phyloP scores from a whole-genome alignment of 495 filamentous ascomycete species.

The Podospora fimiseda region DNA sequence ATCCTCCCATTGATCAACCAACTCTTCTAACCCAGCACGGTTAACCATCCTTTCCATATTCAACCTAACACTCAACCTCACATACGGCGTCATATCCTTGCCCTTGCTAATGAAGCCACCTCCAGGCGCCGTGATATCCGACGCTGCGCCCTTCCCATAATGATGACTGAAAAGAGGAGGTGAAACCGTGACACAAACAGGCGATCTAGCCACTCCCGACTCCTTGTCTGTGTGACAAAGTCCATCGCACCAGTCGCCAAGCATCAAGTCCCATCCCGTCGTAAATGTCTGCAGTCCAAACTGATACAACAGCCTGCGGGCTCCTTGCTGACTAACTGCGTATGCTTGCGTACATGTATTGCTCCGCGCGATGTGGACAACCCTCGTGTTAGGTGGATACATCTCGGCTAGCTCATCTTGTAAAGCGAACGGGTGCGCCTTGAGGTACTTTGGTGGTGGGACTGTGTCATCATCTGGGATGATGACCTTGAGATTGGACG shows the following conservation, averaged over 20 bases:
- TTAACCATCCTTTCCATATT: conserved; percentile 35
- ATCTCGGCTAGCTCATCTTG: conserved; percentile 29
- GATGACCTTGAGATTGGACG: conserved; percentile 18
- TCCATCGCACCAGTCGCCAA: conserved; percentile 42
- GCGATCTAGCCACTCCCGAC: too few relatives aligned
- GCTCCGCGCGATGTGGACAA: conserved; percentile 35
- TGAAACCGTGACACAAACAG: conserved; percentile 39
- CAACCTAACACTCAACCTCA: conserved; percentile 37
- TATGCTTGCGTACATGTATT: conserved; percentile 43
- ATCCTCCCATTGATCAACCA: conserved; percentile 38
- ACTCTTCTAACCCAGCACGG: conserved; percentile 15
- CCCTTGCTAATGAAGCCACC: conserved; percentile 36
- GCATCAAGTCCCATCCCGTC: conserved; percentile 39
- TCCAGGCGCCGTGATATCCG: conserved; percentile 39
- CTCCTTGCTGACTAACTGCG: conserved; percentile 39
- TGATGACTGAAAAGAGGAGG: conserved; percentile 45
- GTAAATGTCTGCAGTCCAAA: conserved; percentile 33
- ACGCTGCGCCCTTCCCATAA: conserved; percentile 31
- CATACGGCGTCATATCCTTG: conserved; percentile 40
- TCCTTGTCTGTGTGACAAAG: conserved; percentile 3
- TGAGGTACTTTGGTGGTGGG: conserved; percentile 32
- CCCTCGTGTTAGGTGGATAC: conserved; percentile 38
- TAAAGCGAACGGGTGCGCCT: conserved; percentile 40
- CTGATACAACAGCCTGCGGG: conserved; percentile 36
- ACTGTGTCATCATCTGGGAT: conserved; percentile 36